Evolutionary conservation across 345 rosid species (phyloP).

Genomic region (Eucalyptus globulus): DNA sequence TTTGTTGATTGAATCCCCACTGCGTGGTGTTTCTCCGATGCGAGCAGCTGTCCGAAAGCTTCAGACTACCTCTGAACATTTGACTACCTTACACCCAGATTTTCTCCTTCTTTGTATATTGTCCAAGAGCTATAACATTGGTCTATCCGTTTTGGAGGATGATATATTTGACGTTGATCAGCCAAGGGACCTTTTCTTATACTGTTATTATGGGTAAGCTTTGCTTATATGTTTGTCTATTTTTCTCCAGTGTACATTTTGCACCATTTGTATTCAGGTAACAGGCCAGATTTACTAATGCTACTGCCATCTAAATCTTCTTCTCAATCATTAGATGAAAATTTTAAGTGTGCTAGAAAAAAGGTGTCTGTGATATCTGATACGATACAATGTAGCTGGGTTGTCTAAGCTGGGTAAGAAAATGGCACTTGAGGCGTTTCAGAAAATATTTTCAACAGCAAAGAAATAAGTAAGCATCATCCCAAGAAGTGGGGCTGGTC

Average conservation of each 20-base stretch:
- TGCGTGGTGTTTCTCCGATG: constrained; percentile 72
- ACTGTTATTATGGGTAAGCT: constrained; percentile 86
- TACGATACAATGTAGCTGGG: not conserved
- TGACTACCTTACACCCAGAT: constrained; percentile 89
- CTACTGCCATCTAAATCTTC: not conserved
- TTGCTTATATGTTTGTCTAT: not conserved
- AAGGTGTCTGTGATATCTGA: not conserved
- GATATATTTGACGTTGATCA: constrained; percentile 81
- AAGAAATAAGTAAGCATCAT: not conserved
- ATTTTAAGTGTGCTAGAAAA: not conserved
- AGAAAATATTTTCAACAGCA: not conserved
- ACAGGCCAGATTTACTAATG: not conserved
- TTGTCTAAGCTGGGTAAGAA: not conserved
- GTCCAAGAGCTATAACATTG: constrained; percentile 70
- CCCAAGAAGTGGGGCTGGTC: not conserved
- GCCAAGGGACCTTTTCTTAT: constrained; percentile 83
- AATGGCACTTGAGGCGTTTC: not conserved
- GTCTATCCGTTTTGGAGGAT: constrained; percentile 70
- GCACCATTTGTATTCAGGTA: not conserved
- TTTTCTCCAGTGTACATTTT: not conserved
- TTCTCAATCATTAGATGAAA: not conserved
- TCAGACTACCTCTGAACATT: constrained; percentile 56
- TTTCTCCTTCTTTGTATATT: constrained; percentile 76
- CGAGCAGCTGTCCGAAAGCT: constrained; percentile 61
- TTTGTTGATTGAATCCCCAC: constrained; percentile 43